A percentile compares a stretch with the other conserved stretches of the same genome.
Conservation (phyloP, 768 basidiomycete genomes). For the Pleurotus tuoliensis region DNA sequence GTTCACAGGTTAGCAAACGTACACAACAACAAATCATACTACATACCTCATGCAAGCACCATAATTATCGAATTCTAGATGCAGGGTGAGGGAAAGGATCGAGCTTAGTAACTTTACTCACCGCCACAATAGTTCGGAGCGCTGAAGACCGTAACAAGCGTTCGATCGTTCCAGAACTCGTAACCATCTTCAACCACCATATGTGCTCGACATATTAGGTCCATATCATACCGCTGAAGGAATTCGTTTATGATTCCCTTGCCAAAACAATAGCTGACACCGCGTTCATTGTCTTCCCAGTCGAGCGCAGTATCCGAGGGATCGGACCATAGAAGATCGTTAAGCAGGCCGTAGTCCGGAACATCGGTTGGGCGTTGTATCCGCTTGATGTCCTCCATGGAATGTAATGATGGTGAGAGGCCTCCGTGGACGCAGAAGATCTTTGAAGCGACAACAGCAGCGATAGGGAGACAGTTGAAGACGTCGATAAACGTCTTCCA, state of each 20-base stretch:
- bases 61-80: conserved; percentile 88
- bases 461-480: conserved; percentile 98
- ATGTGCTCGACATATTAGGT: conserved; percentile 98
- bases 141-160: conserved; percentile 96
- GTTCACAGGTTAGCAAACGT: neutral
- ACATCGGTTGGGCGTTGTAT: conserved; percentile 98
- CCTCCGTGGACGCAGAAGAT: conserved; percentile 99
- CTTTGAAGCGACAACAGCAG: conserved; percentile 97
- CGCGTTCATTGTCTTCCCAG: conserved; percentile 99
- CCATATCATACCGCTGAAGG: conserved; percentile 94
- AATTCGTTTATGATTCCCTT: conserved; percentile 97
- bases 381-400: conserved; percentile 98
- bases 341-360: conserved; percentile 95
- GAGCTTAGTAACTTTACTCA: conserved; percentile 36
- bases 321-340: conserved; percentile 97
- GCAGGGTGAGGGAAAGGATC: conserved; percentile 12
- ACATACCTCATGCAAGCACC: conserved; percentile 90
- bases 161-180: conserved; percentile 99
- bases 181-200: conserved; percentile 99
- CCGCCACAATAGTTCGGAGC: conserved; percentile 97
- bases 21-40: conserved; percentile 11
- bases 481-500: conserved; percentile 99
- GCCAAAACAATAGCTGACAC: conserved; percentile 98
- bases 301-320: conserved; percentile 96
- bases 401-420: conserved; percentile 84